Percentiles rank a stretch among this genome's conserved stretches.
Conservation (phyloP, 805 yeast genomes). For the Groenewaldozyma salmanticensis region DNA sequence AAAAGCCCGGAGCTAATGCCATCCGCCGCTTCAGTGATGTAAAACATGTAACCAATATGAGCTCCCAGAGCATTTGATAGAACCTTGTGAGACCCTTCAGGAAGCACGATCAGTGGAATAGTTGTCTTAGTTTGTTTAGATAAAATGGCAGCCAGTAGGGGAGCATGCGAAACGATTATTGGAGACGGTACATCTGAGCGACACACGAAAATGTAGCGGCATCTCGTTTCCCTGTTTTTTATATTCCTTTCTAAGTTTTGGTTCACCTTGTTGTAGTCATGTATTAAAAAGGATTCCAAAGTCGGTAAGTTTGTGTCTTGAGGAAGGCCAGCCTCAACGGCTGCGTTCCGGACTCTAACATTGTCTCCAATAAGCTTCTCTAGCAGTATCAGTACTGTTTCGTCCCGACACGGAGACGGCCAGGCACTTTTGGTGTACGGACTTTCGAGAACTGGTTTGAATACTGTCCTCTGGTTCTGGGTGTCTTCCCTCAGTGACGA, state of each 20-base stretch:
- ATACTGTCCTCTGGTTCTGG: conserved; percentile 15
- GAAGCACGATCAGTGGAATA: conserved; percentile 13
- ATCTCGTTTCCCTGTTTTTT: background rate
- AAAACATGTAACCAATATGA: background rate
- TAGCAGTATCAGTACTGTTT: background rate
- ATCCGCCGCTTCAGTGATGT: conserved; percentile 1
- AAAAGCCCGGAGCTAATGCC: background rate
- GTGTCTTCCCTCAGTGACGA: conserved; percentile 6
- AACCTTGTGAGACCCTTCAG: conserved; percentile 10
- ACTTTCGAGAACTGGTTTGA: conserved; percentile 20
- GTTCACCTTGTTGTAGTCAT: conserved; percentile 17
- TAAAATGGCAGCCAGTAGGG: conserved; percentile 14
- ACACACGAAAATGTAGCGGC: conserved; percentile 13
- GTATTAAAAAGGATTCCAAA: too few species aligned
- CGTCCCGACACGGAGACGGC: conserved; percentile 6
- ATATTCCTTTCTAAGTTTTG: conserved; percentile 3
- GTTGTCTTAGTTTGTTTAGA: conserved; percentile 2
- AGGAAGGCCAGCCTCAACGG: too few species aligned
- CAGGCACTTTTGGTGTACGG: conserved; percentile 18
- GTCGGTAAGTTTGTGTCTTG: too few species aligned
- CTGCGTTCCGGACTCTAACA: conserved; percentile 13
- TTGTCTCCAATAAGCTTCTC: background rate
- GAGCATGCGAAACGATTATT: conserved; percentile 14
- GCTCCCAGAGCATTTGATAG: conserved; percentile 6
- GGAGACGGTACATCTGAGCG: conserved; percentile 13